Evolutionary conservation across 768 basidiomycete species (phyloP).

Genomic region (Vishniacozyma victoriae): DNA sequence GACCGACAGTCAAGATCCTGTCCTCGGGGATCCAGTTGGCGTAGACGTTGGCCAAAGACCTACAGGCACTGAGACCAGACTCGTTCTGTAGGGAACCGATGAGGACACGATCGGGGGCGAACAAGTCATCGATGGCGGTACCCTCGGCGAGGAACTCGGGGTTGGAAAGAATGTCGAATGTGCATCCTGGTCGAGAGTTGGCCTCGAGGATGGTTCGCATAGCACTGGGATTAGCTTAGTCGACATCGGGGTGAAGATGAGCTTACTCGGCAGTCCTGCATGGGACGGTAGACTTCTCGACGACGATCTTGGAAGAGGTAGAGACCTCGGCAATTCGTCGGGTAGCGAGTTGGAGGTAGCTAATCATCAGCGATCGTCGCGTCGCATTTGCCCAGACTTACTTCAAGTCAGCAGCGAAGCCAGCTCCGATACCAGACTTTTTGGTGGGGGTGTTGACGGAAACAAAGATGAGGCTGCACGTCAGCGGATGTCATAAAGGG

Average conservation of each 20-base stretch:
- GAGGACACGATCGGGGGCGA: conserved; percentile 86
- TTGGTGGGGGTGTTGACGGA: conserved; percentile 99
- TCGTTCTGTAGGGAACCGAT: conserved; percentile 90
- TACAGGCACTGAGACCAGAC: conserved; percentile 76
- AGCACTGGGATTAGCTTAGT: conserved; percentile 49
- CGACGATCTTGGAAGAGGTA: conserved; percentile 88
- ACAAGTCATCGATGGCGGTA: conserved; percentile 85
- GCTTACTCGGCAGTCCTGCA: conserved; percentile 83
- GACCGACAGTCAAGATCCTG: conserved; percentile 82
- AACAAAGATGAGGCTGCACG: conserved; percentile 74
- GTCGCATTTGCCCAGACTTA: conserved; percentile 49
- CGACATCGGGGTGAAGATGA: not conserved
- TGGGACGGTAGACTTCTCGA: conserved; percentile 98
- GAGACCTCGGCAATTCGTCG: conserved; percentile 91
- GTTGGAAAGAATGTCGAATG: conserved; percentile 97
- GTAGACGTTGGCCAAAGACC: conserved; percentile 72
- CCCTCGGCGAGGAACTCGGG: conserved; percentile 99
- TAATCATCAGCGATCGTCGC: conserved; percentile 44
- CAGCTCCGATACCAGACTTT: conserved; percentile 94
- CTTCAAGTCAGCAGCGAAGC: conserved; percentile 98
- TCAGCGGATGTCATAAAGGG: not conserved
- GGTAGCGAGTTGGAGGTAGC: conserved; percentile 95
- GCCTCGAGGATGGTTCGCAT: conserved; percentile 99
- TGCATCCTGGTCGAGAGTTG: conserved; percentile 84
- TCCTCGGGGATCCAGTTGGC: conserved; percentile 88